phyloP scores from a whole-genome alignment of 306 rosid genomes.

The Astragalus membranaceus region DNA sequence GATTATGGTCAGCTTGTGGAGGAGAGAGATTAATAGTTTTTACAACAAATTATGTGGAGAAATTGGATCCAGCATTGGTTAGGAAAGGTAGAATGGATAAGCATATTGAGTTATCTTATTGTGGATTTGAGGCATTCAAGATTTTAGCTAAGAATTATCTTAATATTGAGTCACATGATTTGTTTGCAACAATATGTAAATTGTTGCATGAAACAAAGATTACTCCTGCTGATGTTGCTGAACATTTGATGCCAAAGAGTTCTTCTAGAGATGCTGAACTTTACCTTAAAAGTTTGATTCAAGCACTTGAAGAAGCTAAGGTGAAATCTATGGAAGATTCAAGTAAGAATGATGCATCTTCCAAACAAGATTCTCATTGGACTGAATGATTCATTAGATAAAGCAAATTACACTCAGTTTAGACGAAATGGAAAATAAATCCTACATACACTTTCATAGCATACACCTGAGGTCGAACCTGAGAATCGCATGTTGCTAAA shows the following conservation, averaged over 20 bases:
- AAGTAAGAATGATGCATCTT: conserved; percentile 4
- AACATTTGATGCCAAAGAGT: conserved; percentile 70
- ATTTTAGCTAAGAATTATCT: conserved; percentile 59
- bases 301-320: conserved; percentile 45
- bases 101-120: conserved; percentile 63
- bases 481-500: too few relatives aligned
- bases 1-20: conserved; percentile 77
- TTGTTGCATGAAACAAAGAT: conserved; percentile 34
- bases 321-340: conserved; percentile 25
- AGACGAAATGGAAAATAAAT: too few relatives aligned
- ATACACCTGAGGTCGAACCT: too few relatives aligned
- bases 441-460: too few relatives aligned
- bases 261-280: conserved; percentile 21
- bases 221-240: conserved; percentile 89
- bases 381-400: neutral
- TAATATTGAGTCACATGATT: conserved; percentile 35
- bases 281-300: conserved; percentile 35
- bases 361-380: conserved; percentile 2
- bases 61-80: conserved; percentile 76
- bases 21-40: conserved; percentile 72
- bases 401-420: neutral
- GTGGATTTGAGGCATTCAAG: conserved; percentile 64
- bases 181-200: conserved; percentile 27
- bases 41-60: conserved; percentile 75
- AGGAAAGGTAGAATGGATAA: conserved; percentile 87